Evolutionary conservation across 1,139 yeast genomes (phyloP), one percentile per base, ranked within the genome.

Genomic region (Saccharomyces hybrid): DNA sequence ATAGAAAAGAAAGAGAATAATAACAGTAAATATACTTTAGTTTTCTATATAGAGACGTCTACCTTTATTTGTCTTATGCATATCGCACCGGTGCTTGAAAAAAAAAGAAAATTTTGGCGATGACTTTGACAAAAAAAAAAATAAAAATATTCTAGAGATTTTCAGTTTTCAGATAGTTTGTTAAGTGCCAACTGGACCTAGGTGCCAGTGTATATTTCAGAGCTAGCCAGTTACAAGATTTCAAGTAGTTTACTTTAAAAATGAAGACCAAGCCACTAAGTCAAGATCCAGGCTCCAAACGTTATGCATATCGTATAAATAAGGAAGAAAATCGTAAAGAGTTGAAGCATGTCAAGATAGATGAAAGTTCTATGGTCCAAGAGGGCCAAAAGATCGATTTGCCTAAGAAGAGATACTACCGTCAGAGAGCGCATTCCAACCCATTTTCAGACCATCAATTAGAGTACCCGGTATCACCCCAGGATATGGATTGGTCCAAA

Each of bases 371-470:
- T 16, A 52, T 57, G 2, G 55, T 55, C 20, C 53, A 53, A 9
- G 56, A 57, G 55, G 50, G 48, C 6, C 55, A 54, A 50, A 66
- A 61, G 52, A 66, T 77, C n/a, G 82, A 79, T 46, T 71, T 85
- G 54, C 95, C 95, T 46, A 78, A 87, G 71, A 95, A 95, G 71
- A 80, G 93, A 64, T 93, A 80, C 70, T 95, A 93, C 71, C 81
- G 99, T 69, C 99, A 93, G 72, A 77, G 99, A 70, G 99, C 99
- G 1, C 99, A 93, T 68, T 90, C 98, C 2, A 93, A 93, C 67
- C 99, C 99, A 27, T 93, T 93, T 65, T 88, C 96, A 16, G 99
- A 93, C 71, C 99, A 93, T 71, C 82, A 85, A 64, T 76, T 95
- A 53, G 96, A 88, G 58, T 93, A 93, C 64, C 99, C 99, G 16